Percentiles rank a stretch among this genome's conserved stretches.
These are phyloP conservation scores for Cyclocybe aegerita DNA, from an alignment of 768 basidiomycete species.

Conservation along the genomic window DNA sequence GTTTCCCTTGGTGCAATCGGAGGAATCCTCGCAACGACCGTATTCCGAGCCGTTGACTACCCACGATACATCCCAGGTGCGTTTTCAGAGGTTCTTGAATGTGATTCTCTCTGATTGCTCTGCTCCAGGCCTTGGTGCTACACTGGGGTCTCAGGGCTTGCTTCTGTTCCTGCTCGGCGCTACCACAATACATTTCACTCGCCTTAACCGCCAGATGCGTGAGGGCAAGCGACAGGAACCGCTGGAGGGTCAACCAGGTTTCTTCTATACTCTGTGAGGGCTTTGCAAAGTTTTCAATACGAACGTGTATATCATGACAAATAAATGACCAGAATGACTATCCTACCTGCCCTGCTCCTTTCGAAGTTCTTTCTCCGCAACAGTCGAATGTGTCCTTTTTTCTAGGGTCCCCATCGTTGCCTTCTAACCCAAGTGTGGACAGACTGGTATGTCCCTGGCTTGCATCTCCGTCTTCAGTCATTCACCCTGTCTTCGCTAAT, in stretches of 20 bases:
- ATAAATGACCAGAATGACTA: too few species aligned
- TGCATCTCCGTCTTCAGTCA: too few species aligned
- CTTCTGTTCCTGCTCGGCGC: conserved; percentile 31
- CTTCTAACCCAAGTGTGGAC: too few species aligned
- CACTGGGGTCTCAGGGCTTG: conserved; percentile 39
- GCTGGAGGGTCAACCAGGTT: conserved; percentile 36
- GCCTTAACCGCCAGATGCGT: conserved; percentile 33
- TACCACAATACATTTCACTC: conserved; percentile 34
- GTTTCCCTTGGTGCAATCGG: conserved; percentile 42
- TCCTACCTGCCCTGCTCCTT: too few species aligned
- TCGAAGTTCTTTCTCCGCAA: too few species aligned
- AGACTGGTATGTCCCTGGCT: too few species aligned
- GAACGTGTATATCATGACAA: conserved; percentile 11
- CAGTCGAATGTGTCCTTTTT: too few species aligned
- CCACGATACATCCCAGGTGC: conserved; percentile 45
- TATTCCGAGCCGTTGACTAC: conserved; percentile 39
- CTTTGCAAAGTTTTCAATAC: conserved; percentile 11
- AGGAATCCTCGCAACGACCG: conserved; percentile 42
- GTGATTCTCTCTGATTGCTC: conserved; percentile 3
- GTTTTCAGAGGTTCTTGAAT: conserved; percentile 1
- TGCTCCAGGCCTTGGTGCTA: conserved; percentile 35
- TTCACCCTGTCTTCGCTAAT: too few species aligned
- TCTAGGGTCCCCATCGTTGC: too few species aligned
- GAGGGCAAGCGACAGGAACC: conserved; percentile 34
- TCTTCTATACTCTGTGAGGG: conserved; percentile 40